phyloP scores from a whole-genome alignment of 2,329 filamentous ascomycete species.

The Colletotrichum melonis region DNA sequence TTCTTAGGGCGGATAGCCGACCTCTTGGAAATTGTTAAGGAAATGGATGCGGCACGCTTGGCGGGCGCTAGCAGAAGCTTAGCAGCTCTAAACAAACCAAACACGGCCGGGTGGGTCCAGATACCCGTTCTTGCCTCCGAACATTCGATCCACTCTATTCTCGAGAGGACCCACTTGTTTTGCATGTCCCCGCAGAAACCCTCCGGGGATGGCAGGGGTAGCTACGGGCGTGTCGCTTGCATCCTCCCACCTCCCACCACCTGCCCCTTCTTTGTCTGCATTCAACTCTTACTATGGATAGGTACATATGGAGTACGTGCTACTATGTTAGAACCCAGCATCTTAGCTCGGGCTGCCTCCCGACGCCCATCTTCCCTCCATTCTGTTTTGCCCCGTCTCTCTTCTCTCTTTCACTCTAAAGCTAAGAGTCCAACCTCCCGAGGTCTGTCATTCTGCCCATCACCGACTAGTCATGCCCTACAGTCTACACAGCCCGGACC shows the following conservation, averaged over 20 bases:
- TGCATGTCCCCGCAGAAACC: background rate
- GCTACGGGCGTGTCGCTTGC: background rate
- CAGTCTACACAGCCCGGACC: conserved; percentile 1
- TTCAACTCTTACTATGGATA: background rate
- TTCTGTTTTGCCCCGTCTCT: background rate
- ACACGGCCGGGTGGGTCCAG: conserved; percentile 1
- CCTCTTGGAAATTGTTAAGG: conserved; percentile 19
- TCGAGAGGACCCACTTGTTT: background rate
- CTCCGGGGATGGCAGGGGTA: conserved; percentile 24
- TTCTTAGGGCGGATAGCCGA: conserved; percentile 30
- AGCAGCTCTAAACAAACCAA: conserved; percentile 35
- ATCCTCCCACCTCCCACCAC: background rate
- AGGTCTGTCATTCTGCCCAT: background rate
- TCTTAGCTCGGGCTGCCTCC: background rate
- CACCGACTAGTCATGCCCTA: background rate
- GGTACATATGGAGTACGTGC: no score
- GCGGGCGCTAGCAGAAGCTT: conserved; percentile 34
- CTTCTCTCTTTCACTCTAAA: background rate
- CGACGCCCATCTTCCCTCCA: background rate
- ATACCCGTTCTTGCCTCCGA: background rate
- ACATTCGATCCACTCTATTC: no score
- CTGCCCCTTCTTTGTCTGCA: background rate
- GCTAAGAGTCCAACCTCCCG: background rate
- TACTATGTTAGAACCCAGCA: background rate
- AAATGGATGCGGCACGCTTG: conserved; percentile 27